These are phyloP conservation scores for Phytophthora sp. DNA, from an alignment of 352 stramenopile genomes.

Conservation along the genomic window DNA sequence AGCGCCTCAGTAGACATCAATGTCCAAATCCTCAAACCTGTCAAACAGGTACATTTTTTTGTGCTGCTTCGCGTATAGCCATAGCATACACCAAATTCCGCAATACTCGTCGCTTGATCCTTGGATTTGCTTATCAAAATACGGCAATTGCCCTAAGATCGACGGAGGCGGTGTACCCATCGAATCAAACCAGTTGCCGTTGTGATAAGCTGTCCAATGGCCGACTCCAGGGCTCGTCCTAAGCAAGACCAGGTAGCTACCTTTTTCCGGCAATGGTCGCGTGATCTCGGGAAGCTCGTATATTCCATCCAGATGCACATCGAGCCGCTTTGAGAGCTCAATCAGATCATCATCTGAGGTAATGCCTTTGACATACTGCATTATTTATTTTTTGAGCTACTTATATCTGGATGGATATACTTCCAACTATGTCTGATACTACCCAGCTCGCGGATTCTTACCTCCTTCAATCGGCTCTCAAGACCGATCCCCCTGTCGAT, in stretches of 20 bases:
- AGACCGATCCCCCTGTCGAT: neutral
- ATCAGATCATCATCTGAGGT: too few relatives aligned
- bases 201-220: neutral
- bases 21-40: constrained; percentile 13
- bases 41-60: constrained; percentile 5
- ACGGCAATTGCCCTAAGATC: constrained; percentile 2
- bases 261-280: neutral
- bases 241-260: constrained; percentile 4
- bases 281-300: constrained; percentile 1
- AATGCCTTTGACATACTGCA: too few relatives aligned
- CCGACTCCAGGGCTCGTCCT: constrained; percentile 1
- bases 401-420: too few relatives aligned
- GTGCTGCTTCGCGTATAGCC: constrained; percentile 15
- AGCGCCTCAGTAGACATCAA: too few relatives aligned
- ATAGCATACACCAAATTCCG: constrained; percentile 15
- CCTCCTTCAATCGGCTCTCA: neutral
- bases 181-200: constrained; percentile 7
- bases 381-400: too few relatives aligned
- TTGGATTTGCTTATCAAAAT: constrained; percentile 6
- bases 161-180: neutral
- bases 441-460: neutral
- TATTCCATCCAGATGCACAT: constrained; percentile 6
- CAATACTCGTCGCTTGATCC: neutral
- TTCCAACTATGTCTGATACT: neutral
- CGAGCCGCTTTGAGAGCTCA: too few relatives aligned